Base-by-base conservation (phyloP, 257 asterid genomes). In the Catharanthus roseus region DNA sequence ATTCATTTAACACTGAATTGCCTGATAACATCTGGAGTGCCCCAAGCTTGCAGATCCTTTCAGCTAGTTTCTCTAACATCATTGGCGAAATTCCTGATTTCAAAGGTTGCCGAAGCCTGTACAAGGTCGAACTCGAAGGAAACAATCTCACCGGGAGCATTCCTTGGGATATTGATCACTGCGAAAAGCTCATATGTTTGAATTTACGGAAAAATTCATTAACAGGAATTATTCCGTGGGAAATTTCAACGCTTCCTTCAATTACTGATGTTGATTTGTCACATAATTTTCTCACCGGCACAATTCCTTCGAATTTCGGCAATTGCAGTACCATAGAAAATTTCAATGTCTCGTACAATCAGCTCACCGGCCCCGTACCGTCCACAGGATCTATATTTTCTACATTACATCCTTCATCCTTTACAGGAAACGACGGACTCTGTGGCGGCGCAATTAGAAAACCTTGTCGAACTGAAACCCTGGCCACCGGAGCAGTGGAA, bases 171-270 rank as follows among this genome's bases (percentile, higher is more conserved):
- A 83, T 95, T 42, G 93, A 84, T 47, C 96, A 85, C 70, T 95
- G 99, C 24, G 89, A 80, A 78, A 95, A 87, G 84, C 86, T 95
- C 42, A 81, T 95, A 33, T 53, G 54, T n/a, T 56, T 95, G 82
- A 82, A 87, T 66, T 70, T 95, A 19, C 71, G 87, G 18, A 55
- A 77, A 26, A 95, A 91, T 77, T 84, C 83, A 2, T 69, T 95
- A 34, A 85, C 95, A 0, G 99, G 99, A 41, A 89, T 84, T 29
- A 95, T 95, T 57, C 99, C 99, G 1, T 86, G 92, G 97, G 99
- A 95, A 75, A 91, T 95, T n/a, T 91, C 97, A 0, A 69, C 88
- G 0, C 86, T 91, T 19, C 91, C 97, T 63, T 76, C 90, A 1
- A 82, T 95, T 49, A 86, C 93, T 11, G 91, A 88, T 4, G 83